A percentile compares a stretch with the other conserved stretches of the same genome.
Conservation (phyloP, 1,284 basidiomycete species). For the Cutaneotrichosporon dermatis region DNA sequence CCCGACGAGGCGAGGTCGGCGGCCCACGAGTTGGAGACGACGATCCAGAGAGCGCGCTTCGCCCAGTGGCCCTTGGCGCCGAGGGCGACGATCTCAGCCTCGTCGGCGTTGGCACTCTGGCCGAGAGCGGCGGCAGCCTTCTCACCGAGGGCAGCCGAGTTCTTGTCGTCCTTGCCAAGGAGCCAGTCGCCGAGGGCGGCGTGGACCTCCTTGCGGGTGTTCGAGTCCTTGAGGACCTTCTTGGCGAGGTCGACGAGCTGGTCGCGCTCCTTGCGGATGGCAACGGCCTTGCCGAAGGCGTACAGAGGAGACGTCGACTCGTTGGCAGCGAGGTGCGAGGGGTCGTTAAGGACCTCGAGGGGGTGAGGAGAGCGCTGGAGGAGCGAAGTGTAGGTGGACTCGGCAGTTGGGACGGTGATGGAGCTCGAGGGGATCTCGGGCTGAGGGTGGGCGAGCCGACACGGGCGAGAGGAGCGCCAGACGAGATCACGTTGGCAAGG, state of each 20-base stretch:
- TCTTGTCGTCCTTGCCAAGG: conserved; percentile 59
- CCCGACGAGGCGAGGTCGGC: conserved; percentile 96
- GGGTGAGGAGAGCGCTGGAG: conserved; percentile 79
- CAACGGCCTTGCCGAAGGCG: conserved; percentile 84
- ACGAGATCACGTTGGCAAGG: conserved; percentile 40
- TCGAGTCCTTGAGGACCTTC: conserved; percentile 53
- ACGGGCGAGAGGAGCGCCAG: conserved; percentile 32
- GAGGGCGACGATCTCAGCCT: conserved; percentile 55
- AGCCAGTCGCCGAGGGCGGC: conserved; percentile 69
- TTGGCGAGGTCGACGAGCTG: conserved; percentile 62
- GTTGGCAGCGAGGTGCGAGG: conserved; percentile 62
- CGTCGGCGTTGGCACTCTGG: conserved; percentile 43
- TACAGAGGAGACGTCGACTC: conserved; percentile 89
- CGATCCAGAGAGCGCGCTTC: conserved; percentile 81
- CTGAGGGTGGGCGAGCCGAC: conserved; percentile 29
- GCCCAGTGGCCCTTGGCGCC: conserved; percentile 61
- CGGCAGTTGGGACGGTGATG: conserved; percentile 69
- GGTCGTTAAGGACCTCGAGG: conserved; percentile 77
- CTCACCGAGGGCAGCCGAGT: conserved; percentile 60
- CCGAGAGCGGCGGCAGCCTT: conserved; percentile 58
- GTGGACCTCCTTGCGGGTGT: conserved; percentile 58
- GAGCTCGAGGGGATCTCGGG: conserved; percentile 53
- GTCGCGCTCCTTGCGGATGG: conserved; percentile 67
- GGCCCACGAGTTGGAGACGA: conserved; percentile 96
- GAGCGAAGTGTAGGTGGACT: conserved; percentile 85